Evolutionary conservation across 192 early-diverging fungal genomes (phyloP), one percentile per base, ranked within the genome.

Genomic region (Coemansia sp.): DNA sequence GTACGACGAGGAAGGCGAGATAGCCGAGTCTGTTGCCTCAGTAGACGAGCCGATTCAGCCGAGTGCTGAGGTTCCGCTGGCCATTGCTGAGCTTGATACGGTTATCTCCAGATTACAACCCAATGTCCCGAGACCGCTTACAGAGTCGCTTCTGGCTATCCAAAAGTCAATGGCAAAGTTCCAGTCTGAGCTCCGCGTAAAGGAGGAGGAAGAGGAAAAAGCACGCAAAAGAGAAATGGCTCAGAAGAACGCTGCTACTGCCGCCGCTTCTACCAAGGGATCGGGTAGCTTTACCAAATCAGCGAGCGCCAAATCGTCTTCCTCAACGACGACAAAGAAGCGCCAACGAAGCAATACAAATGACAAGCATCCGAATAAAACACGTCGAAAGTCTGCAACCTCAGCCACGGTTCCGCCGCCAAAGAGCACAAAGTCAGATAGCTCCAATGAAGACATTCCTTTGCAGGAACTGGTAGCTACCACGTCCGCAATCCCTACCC

Each of bases 1-100:
- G 35, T 65, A 64, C 18, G 51, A 81, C 52, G 79, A 81, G 55
- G 79, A 81, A 40, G 79, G 79, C 20, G 79, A 81, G 33, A 81
- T 81, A 46, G 70, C 79, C 12, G 79, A 81, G 34, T 31, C 28
- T 7, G 31, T 34, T 6, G 31, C 29, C 29, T 61, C 72, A 0
- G 45, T 21, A 4, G 64, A 60, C 10, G 18, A 52, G 25, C 55
- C 42, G 26, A 1, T 42, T 0, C 45, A 33, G 8, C 15, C 29
- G 7, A 33, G 43, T 4, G 23, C 10, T 23, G 31, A n/a, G 16
- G 31, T 30, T 4, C 53, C 53, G 2, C 26, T 52, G 4, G 64
- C 61, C 30, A 29, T 58, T 20, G 23, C 39, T 7, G 66, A 75
- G 7, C 60, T 73, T 0, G 79, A 72, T 43, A 28, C 40, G 7